Conservation (phyloP, 306 rosid genomes). For the Ammopiptanthus mongolicus region DNA sequence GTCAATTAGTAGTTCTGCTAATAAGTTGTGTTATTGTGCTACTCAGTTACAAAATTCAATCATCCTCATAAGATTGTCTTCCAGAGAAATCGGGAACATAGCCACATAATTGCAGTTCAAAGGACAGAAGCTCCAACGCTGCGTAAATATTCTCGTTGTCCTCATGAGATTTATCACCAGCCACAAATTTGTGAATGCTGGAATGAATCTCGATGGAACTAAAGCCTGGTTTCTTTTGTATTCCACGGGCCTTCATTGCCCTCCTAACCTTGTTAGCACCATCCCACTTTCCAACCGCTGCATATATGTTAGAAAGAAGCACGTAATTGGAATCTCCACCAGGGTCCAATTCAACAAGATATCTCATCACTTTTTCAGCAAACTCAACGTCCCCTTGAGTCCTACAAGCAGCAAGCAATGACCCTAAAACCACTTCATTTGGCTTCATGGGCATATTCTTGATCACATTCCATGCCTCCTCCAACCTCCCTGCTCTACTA, state of each 20-base stretch:
- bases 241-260: constrained; percentile 61
- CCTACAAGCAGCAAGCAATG: constrained; percentile 87
- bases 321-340: constrained; percentile 75
- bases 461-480: constrained; percentile 58
- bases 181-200: constrained; percentile 63
- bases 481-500: constrained; percentile 79
- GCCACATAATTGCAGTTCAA: constrained; percentile 59
- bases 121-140: constrained; percentile 50
- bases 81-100: constrained; percentile 43
- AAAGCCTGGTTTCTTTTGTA: constrained; percentile 66
- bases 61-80: constrained; percentile 34
- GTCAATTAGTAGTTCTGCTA: not conserved
- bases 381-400: constrained; percentile 54
- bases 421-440: constrained; percentile 81
- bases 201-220: constrained; percentile 79
- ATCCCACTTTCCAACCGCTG: constrained; percentile 73
- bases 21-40: not conserved
- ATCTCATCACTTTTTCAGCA: constrained; percentile 71
- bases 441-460: constrained; percentile 82
- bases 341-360: constrained; percentile 50
- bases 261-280: constrained; percentile 70
- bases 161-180: constrained; percentile 65
- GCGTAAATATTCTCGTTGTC: constrained; percentile 39
- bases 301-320: constrained; percentile 80
- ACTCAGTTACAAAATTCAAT: constrained; percentile 23